Percentiles rank a stretch among this genome's conserved stretches.
Conservation (phyloP, 1,284 basidiomycete species). For the Mrakiaceae sp. region DNA sequence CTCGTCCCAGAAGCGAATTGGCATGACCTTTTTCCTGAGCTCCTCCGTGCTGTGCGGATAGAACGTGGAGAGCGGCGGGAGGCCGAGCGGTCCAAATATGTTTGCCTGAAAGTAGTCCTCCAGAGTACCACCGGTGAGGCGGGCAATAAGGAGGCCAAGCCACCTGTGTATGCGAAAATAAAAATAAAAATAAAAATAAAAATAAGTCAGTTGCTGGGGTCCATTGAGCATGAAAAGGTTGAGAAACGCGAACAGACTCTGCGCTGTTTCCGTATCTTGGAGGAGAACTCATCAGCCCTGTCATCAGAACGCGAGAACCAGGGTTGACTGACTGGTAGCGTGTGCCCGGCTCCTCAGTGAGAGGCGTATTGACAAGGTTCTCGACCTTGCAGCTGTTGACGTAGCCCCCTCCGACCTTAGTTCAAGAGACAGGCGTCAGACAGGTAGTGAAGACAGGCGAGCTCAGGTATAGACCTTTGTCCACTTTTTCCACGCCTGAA, state of each 20-base stretch:
- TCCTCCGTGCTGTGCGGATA: neutral
- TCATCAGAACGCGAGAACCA: too few species aligned
- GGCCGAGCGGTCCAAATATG: neutral
- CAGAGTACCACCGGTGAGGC: neutral
- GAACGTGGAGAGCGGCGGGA: neutral
- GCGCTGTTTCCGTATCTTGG: too few species aligned
- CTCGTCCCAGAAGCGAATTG: neutral
- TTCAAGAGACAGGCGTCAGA: too few species aligned
- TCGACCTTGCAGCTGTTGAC: neutral
- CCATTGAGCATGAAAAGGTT: too few species aligned
- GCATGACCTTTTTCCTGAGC: constrained; percentile 1
- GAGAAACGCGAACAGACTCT: neutral
- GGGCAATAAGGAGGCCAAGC: neutral
- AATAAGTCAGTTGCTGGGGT: too few species aligned
- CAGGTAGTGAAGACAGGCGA: too few species aligned
- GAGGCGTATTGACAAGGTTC: neutral
- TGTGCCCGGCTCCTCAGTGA: too few species aligned
- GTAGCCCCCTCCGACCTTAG: neutral
- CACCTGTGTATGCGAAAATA: neutral
- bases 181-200: too few species aligned
- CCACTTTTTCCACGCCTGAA: neutral
- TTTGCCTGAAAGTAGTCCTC: neutral
- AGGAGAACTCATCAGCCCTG: too few species aligned
- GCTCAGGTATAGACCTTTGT: too few species aligned
- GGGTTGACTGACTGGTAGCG: too few species aligned